phyloP scores from a whole-genome alignment of 2,329 filamentous ascomycete genomes.

The Colletotrichum gloeosporioides region DNA sequence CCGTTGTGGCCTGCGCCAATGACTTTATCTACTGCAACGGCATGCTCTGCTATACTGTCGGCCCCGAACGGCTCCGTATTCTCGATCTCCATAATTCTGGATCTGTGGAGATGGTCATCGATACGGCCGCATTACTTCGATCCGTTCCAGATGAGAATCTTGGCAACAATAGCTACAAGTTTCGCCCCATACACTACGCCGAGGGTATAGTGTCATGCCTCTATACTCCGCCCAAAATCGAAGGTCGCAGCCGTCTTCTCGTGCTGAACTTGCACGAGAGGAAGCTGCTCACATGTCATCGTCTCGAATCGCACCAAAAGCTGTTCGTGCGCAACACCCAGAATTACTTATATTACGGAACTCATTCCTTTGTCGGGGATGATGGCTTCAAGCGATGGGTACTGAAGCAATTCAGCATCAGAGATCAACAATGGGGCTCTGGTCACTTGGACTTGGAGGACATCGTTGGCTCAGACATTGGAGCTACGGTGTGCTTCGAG shows the following conservation, averaged over 20 bases:
- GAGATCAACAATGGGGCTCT: slow-evolving; percentile 41
- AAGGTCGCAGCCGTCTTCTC: slow-evolving; percentile 55
- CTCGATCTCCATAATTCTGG: slow-evolving; percentile 60
- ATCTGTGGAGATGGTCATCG: slow-evolving; percentile 58
- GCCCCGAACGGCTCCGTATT: slow-evolving; percentile 54
- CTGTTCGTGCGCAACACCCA: slow-evolving; percentile 72
- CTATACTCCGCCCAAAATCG: slow-evolving; percentile 47
- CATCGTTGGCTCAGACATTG: slow-evolving; percentile 69
- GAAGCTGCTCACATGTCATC: slow-evolving; percentile 44
- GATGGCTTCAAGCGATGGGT: slow-evolving; percentile 69
- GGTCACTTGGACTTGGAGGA: slow-evolving; percentile 58
- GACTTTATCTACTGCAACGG: slow-evolving; percentile 69
- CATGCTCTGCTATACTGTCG: slow-evolving; percentile 66
- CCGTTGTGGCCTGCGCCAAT: slow-evolving; percentile 63
- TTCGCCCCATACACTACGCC: slow-evolving; percentile 63
- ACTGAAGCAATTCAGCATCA: slow-evolving; percentile 58
- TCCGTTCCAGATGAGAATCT: neutral
- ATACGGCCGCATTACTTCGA: slow-evolving; percentile 29
- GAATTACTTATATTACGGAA: slow-evolving; percentile 69
- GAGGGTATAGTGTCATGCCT: slow-evolving; percentile 63
- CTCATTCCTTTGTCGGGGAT: slow-evolving; percentile 57
- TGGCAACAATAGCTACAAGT: slow-evolving; percentile 43
- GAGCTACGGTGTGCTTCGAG: slow-evolving; percentile 73
- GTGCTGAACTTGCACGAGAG: slow-evolving; percentile 47
- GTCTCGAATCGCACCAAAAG: slow-evolving; percentile 53